phyloP scores from a whole-genome alignment of 164 flowering plant species.

The Taxillus chinensis region DNA sequence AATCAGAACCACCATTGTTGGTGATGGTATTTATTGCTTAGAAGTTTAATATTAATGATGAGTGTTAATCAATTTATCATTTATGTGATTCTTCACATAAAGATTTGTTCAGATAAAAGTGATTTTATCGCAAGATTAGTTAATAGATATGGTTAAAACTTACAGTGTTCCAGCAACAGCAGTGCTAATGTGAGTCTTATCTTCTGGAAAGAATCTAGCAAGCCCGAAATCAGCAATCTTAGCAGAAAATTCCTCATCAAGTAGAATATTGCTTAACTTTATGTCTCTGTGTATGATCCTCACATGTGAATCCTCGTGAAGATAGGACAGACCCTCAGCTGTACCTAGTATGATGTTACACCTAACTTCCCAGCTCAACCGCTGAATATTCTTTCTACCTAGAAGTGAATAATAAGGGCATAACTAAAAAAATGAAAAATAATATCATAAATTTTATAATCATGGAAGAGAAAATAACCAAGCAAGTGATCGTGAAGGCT shows the following conservation, averaged over 20 bases:
- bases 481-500: conserved; percentile 42
- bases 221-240: conserved; percentile 86
- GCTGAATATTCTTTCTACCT: conserved; percentile 21
- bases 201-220: conserved; percentile 58
- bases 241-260: conserved; percentile 48
- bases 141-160: conserved; percentile 11
- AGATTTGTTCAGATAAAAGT: too few species aligned
- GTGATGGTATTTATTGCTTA: too few species aligned
- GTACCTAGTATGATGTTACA: conserved; percentile 40
- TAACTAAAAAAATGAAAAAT: too few species aligned
- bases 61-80: too few species aligned
- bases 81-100: too few species aligned
- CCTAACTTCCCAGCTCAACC: conserved; percentile 42
- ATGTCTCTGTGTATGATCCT: conserved; percentile 78
- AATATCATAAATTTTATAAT: background rate
- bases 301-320: conserved; percentile 50
- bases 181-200: conserved; percentile 57
- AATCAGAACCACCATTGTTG: too few species aligned
- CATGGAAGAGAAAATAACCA: conserved; percentile 18
- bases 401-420: background rate
- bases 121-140: background rate
- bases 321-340: conserved; percentile 69
- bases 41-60: too few species aligned
- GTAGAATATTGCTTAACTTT: conserved; percentile 55
- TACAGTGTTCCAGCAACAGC: conserved; percentile 78